Evolutionary conservation across 352 stramenopile genomes (phyloP).

Genomic region (Phytophthora kernoviae): DNA sequence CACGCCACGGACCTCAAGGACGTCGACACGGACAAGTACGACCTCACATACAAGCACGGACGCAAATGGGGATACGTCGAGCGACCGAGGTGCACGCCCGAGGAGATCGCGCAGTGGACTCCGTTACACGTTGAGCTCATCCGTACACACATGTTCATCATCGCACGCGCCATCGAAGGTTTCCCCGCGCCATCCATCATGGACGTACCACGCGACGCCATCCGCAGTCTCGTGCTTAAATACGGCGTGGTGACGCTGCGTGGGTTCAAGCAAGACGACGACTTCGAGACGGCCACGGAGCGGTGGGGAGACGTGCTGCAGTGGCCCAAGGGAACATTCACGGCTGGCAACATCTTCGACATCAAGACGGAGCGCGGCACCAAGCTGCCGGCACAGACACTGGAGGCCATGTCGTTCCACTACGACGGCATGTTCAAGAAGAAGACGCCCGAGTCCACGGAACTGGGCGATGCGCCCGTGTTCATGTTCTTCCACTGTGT

Average conservation of each 20-base stretch:
- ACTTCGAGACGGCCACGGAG: slow-evolving; percentile 22
- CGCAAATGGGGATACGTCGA: slow-evolving; percentile 28
- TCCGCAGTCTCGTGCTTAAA: slow-evolving; percentile 21
- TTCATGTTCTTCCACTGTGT: slow-evolving; percentile 32
- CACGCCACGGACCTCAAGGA: slow-evolving; percentile 20
- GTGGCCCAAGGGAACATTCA: slow-evolving; percentile 25
- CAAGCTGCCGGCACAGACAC: slow-evolving; percentile 17
- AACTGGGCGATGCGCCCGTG: slow-evolving; percentile 22
- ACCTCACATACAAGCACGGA: slow-evolving; percentile 26
- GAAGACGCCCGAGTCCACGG: slow-evolving; percentile 24
- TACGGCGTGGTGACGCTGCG: slow-evolving; percentile 21
- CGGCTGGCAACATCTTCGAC: slow-evolving; percentile 25
- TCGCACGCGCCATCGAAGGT: slow-evolving; percentile 14
- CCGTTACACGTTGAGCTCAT: slow-evolving; percentile 22
- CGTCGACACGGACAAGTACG: slow-evolving; percentile 27
- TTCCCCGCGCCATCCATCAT: slow-evolving; percentile 20
- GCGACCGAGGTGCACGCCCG: slow-evolving; percentile 13
- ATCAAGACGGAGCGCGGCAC: slow-evolving; percentile 21
- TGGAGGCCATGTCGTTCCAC: slow-evolving; percentile 28
- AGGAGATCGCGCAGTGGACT: slow-evolving; percentile 18
- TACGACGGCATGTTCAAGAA: slow-evolving; percentile 34
- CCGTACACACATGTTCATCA: slow-evolving; percentile 26
- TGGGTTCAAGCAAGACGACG: slow-evolving; percentile 29
- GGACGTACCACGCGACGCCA: slow-evolving; percentile 21
- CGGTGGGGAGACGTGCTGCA: slow-evolving; percentile 25